phyloP scores from a whole-genome alignment of 306 rosid genomes.

The Mucuna pruriens region DNA sequence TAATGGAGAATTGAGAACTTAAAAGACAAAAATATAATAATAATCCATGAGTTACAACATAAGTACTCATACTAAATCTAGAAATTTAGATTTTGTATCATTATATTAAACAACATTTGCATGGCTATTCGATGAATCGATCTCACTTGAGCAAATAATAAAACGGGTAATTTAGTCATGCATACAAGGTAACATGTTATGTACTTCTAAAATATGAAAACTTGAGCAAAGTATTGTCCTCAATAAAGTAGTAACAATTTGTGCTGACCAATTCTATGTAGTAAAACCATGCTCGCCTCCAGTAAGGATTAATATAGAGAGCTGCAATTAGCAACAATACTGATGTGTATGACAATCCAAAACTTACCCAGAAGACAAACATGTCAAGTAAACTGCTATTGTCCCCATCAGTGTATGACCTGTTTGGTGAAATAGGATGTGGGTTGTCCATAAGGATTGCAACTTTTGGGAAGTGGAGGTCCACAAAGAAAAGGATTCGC shows the following conservation, averaged over 20 bases:
- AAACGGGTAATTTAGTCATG: no score
- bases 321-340: not conserved
- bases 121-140: no score
- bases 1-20: no score
- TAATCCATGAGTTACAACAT: no score
- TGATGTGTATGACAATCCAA: not conserved
- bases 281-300: constrained; percentile 19
- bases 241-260: constrained; percentile 13
- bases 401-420: not conserved
- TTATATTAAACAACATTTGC: no score
- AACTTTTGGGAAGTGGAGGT: not conserved
- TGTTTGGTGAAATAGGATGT: not conserved
- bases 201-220: not conserved
- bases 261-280: not conserved
- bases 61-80: no score
- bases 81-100: no score
- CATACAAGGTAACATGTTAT: not conserved
- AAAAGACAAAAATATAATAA: no score
- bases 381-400: not conserved
- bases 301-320: not conserved
- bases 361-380: not conserved
- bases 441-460: no score
- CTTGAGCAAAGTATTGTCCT: not conserved
- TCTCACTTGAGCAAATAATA: no score
- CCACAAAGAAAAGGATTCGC: constrained; percentile 37